Evolutionary conservation across 148 eudicot genomes (phyloP), one percentile per base, ranked within the genome.

Genomic region (Mesembryanthemum crystallinum): DNA sequence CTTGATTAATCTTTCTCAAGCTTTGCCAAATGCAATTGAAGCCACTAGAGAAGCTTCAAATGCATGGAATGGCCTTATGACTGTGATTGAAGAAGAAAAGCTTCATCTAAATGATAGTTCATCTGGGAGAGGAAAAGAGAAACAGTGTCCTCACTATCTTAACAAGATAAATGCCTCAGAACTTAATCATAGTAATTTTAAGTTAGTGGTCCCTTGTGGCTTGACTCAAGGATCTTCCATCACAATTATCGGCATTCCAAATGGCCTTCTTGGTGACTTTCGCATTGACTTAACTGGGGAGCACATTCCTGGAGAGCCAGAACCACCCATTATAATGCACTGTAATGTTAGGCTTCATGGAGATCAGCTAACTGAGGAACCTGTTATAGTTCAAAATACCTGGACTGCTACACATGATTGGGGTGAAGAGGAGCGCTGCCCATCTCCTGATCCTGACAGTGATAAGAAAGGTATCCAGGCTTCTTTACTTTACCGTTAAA

Each of bases 381-480:
- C 97, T 70, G 99, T 95, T 28, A 95, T 95, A 81, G 99, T 95
- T 63, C 99, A 95, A 82, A 95, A 95, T 79, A 87, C 99, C 20
- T 95, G 99, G 99, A 90, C 99, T n/a, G 78, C 77, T 78, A 89
- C 86, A 70, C 97, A 87, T 88, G 99, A 95, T 72, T 95, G 99
- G 99, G 97, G 91, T 76, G 94, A 89, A 45, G 98, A 95, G 82
- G 91, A 90, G 82, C 91, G 99, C 52, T 95, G 99, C 79, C 99
- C 99, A 37, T 77, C 83, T 69, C 87, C 92, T 23, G 84, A 80
- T 18, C 78, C 86, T 25, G 87, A 81, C n/a, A 81, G 83, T 73
- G 84, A 71, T 69, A 88, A 89, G 81, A 92, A 95, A 89, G 99
- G 97, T 95, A 83, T 42, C 10, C 63, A 21, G 27, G 45, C 66